Conservation (phyloP, 2,329 filamentous ascomycete genomes). For the Trichoderma arundinaceum region DNA sequence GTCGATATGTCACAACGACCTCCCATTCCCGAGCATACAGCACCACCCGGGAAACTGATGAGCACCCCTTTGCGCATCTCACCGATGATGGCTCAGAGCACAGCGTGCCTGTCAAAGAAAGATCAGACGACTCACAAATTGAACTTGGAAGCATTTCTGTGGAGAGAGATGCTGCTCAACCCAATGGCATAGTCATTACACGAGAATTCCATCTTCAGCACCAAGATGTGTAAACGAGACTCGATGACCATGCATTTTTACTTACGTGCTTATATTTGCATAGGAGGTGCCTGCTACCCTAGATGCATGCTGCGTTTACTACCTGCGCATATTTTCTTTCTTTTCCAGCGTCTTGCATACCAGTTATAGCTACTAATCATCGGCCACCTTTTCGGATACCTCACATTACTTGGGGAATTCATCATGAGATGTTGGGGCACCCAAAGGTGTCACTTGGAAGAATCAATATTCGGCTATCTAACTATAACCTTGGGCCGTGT, state of each 20-base stretch:
- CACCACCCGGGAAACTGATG: constrained; percentile 22
- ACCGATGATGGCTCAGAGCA: constrained; percentile 27
- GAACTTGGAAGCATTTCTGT: constrained; percentile 20
- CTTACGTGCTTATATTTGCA: background rate
- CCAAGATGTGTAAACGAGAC: constrained; percentile 15
- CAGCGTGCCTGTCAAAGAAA: constrained; percentile 10
- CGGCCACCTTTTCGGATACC: background rate
- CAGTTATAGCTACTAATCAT: background rate
- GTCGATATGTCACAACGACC: constrained; percentile 16
- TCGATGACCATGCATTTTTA: no score
- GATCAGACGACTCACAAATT: constrained; percentile 1
- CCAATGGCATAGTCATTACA: constrained; percentile 30
- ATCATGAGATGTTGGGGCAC: background rate
- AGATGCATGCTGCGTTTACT: background rate
- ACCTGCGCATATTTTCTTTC: background rate
- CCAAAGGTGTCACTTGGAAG: background rate
- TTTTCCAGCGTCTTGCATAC: background rate
- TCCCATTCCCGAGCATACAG: constrained; percentile 27
- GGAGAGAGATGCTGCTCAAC: background rate
- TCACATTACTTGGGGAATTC: background rate
- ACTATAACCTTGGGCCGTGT: no score
- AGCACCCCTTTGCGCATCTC: constrained; percentile 30
- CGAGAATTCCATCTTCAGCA: constrained; percentile 28
- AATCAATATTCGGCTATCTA: background rate
- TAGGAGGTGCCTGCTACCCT: background rate